Percentiles rank a stretch among this genome's conserved stretches.
Evolutionary conservation across 2,329 filamentous ascomycete genomes (phyloP).

Genomic region (Epichloe amarillans): DNA sequence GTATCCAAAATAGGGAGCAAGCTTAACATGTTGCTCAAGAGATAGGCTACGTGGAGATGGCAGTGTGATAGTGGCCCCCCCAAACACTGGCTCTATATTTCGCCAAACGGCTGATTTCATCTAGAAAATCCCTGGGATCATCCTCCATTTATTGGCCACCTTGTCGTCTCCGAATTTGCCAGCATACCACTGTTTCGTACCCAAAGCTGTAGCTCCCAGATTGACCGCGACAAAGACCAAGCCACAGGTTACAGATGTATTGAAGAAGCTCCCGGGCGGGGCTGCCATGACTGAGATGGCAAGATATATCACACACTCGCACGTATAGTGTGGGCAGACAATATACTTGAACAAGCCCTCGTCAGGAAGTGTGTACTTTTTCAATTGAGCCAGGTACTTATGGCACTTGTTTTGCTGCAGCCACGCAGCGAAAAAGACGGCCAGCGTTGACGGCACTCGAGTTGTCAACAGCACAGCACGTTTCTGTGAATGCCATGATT

Average conservation of each 20-base stretch:
- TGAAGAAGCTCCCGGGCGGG: constrained; percentile 50
- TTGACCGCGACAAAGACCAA: constrained; percentile 65
- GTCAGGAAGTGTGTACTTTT: constrained; percentile 71
- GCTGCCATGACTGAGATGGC: constrained; percentile 63
- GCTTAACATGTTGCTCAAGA: constrained; percentile 38
- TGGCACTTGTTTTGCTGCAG: constrained; percentile 65
- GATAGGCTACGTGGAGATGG: constrained; percentile 7
- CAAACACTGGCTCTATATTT: background rate
- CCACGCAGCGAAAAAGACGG: constrained; percentile 57
- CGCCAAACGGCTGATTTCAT: background rate
- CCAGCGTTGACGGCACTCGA: constrained; percentile 31
- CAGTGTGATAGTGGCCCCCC: background rate
- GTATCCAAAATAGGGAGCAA: constrained; percentile 62
- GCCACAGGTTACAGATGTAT: constrained; percentile 59
- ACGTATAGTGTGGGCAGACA: constrained; percentile 82
- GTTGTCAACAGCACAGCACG: constrained; percentile 11
- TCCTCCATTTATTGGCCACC: constrained; percentile 54
- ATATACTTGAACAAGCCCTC: constrained; percentile 58
- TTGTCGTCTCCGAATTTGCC: constrained; percentile 57
- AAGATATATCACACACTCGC: constrained; percentile 74
- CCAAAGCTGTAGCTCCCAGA: constrained; percentile 66
- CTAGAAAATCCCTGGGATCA: constrained; percentile 59
- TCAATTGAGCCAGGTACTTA: constrained; percentile 51
- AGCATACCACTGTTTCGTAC: constrained; percentile 68
- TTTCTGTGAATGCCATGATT: constrained; percentile 17